Conservation (phyloP, 768 basidiomycete species). For the Kwoniella mangroviensis region DNA sequence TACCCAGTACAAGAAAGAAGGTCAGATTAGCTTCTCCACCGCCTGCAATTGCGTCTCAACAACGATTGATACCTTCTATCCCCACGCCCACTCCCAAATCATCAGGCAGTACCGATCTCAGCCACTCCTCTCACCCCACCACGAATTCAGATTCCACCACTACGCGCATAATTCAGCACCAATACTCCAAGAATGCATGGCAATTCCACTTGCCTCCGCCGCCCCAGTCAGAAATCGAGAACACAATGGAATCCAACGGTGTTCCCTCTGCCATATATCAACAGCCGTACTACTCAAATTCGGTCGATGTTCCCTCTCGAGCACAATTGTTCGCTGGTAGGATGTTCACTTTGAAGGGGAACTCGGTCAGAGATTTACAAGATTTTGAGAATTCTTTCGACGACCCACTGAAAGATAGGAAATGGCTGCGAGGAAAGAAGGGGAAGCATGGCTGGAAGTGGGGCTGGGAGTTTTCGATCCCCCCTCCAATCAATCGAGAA, state of each 20-base stretch:
- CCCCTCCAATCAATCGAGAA: conserved; percentile 68
- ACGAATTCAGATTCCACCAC: conserved; percentile 29
- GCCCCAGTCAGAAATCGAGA: conserved; percentile 14
- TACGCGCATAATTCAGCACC: background rate
- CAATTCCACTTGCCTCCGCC: conserved; percentile 28
- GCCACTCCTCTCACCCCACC: conserved; percentile 15
- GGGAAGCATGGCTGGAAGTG: conserved; percentile 15
- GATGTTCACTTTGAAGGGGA: conserved; percentile 72
- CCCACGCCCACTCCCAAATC: conserved; percentile 12
- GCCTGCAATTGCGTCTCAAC: conserved; percentile 18
- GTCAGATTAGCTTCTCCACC: conserved; percentile 45
- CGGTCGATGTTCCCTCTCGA: conserved; percentile 70
- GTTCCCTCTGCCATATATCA: conserved; percentile 71
- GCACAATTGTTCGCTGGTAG: conserved; percentile 79
- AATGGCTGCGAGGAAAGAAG: conserved; percentile 34
- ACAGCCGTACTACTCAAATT: conserved; percentile 78
- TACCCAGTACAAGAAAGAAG: conserved; percentile 32
- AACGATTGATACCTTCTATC: conserved; percentile 16
- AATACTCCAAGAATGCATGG: conserved; percentile 38
- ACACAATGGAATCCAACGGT: conserved; percentile 57
- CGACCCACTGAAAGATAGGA: background rate
- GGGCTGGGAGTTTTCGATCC: conserved; percentile 79
- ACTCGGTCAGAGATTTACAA: conserved; percentile 65
- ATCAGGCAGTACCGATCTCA: background rate
- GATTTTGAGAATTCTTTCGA: conserved; percentile 63